Conservation (phyloP, 371 early-diverging fungal genomes). For the Spraguea lophii region DNA sequence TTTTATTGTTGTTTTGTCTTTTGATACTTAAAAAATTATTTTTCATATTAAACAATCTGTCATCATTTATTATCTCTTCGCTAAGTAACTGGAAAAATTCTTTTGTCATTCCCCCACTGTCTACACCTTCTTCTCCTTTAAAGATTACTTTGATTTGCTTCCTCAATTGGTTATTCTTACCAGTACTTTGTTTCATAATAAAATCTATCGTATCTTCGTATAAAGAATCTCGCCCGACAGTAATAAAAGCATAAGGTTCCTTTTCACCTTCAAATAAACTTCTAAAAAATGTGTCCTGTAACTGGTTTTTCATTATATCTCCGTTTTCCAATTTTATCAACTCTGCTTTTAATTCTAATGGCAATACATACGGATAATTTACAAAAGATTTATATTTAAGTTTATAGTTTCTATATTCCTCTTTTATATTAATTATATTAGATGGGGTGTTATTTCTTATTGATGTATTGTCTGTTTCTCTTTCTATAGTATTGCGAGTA, state of each 20-base stretch:
- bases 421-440: slow-evolving; percentile 34
- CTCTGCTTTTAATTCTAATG: slow-evolving; percentile 41
- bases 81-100: slow-evolving; percentile 54
- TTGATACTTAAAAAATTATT: slow-evolving; percentile 50
- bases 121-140: slow-evolving; percentile 53
- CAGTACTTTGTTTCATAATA: slow-evolving; percentile 23
- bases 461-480: no score
- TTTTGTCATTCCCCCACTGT: slow-evolving; percentile 59
- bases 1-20: slow-evolving; percentile 46
- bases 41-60: slow-evolving; percentile 47
- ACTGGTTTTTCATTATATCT: slow-evolving; percentile 37
- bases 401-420: slow-evolving; percentile 34
- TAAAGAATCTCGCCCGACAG: slow-evolving; percentile 30
- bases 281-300: slow-evolving; percentile 46
- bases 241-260: slow-evolving; percentile 42
- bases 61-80: slow-evolving; percentile 34
- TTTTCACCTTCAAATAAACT: slow-evolving; percentile 44
- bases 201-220: slow-evolving; percentile 36
- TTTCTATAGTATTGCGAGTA: no score
- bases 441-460: no score
- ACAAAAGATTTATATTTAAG: slow-evolving; percentile 26
- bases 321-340: slow-evolving; percentile 40
- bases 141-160: slow-evolving; percentile 46
- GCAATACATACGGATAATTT: slow-evolving; percentile 39
- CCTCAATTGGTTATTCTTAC: slow-evolving; percentile 20